Percentiles rank a stretch among this genome's conserved stretches.
phyloP scores from a whole-genome alignment of 2,329 filamentous ascomycete species.

The Cladorrhinum sp. region DNA sequence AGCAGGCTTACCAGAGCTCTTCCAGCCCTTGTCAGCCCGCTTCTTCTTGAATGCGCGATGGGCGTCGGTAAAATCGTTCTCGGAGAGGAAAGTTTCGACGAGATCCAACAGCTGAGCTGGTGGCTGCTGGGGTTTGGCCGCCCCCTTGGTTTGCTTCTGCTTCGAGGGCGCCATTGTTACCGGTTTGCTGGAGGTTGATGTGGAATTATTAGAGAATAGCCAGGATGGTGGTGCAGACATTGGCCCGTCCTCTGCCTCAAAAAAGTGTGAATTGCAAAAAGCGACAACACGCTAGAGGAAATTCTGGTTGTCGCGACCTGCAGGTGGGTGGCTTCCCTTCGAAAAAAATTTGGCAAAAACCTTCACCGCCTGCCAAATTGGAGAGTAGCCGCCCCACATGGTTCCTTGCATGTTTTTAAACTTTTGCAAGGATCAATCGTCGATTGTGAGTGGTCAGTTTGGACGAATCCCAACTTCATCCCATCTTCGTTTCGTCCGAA shows the following conservation, averaged over 20 bases:
- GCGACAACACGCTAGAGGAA: neutral
- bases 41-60: conserved; percentile 63
- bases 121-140: conserved; percentile 32
- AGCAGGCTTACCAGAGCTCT: conserved; percentile 21
- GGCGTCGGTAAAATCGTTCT: conserved; percentile 62
- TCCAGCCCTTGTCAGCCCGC: conserved; percentile 50
- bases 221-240: conserved; percentile 28
- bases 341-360: conserved; percentile 7
- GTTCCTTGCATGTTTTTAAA: neutral
- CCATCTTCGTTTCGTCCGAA: too few relatives aligned
- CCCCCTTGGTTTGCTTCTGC: conserved; percentile 24
- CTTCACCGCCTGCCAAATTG: neutral
- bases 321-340: neutral
- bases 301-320: neutral
- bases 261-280: neutral
- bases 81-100: conserved; percentile 63
- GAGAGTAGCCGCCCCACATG: neutral
- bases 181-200: conserved; percentile 2
- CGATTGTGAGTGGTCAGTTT: neutral
- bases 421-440: neutral
- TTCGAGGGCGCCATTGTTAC: conserved; percentile 20
- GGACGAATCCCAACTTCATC: neutral
- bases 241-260: neutral
- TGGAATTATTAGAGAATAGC: conserved; percentile 28
- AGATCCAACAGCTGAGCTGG: conserved; percentile 64